Conservation (phyloP, 2,329 filamentous ascomycete genomes). For the Cadophora gregata region DNA sequence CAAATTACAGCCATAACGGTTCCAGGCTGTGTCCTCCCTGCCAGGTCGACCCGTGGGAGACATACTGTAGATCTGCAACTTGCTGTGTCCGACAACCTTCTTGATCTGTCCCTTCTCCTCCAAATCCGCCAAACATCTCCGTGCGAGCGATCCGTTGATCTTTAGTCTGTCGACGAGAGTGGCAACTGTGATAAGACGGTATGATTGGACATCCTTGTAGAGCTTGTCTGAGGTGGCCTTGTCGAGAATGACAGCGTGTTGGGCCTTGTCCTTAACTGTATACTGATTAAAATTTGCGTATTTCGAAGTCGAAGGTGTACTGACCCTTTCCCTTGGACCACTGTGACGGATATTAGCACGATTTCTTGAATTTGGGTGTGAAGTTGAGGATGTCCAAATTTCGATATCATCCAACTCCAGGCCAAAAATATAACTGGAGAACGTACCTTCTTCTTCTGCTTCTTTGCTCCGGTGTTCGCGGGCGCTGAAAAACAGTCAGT, state of each 20-base stretch:
- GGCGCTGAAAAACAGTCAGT: constrained; percentile 49
- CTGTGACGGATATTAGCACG: constrained; percentile 25
- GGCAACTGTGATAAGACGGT: constrained; percentile 98
- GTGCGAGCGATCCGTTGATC: constrained; percentile 98
- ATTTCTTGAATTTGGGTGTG: neutral
- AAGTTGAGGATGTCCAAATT: constrained; percentile 1
- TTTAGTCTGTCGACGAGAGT: constrained; percentile 99
- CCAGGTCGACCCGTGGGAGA: constrained; percentile 38
- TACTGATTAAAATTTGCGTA: constrained; percentile 38
- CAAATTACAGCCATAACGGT: neutral
- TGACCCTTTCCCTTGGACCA: constrained; percentile 69
- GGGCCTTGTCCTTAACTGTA: constrained; percentile 99
- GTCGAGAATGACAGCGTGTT: constrained; percentile 99
- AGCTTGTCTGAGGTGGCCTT: constrained; percentile 98
- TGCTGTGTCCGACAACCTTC: constrained; percentile 95
- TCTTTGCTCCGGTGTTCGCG: constrained; percentile 72
- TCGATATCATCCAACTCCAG: constrained; percentile 1
- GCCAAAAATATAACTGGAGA: neutral
- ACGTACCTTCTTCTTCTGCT: constrained; percentile 74
- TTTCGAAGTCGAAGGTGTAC: constrained; percentile 38
- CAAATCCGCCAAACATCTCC: constrained; percentile 86
- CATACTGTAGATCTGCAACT: constrained; percentile 97
- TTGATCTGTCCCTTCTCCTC: constrained; percentile 99
- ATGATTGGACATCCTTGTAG: constrained; percentile 99
- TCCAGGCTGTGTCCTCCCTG: neutral